These are phyloP conservation scores for Rhipidocladum racemiflorum DNA, from an alignment of 176 grass and related monocot genomes.

Conservation along the genomic window DNA sequence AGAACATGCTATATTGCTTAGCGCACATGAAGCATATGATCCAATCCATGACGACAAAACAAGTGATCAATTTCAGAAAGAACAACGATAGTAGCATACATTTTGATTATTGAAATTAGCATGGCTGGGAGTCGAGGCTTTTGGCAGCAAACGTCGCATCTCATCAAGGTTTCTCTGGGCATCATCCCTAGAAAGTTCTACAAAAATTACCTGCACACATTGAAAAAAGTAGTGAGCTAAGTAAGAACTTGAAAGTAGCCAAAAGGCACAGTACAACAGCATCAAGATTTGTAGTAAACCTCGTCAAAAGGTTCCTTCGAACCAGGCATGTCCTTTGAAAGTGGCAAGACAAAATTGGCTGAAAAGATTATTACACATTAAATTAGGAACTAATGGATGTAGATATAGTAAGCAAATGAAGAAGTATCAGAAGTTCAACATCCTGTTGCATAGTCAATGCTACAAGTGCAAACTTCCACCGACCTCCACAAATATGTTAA, in stretches of 20 bases:
- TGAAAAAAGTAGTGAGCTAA: conserved; percentile 16
- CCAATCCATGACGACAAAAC: background rate
- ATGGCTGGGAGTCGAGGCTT: conserved; percentile 5
- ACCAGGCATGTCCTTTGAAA: conserved; percentile 48
- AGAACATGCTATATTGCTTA: background rate
- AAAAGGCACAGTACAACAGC: background rate
- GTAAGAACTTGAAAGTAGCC: background rate
- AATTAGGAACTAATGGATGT: background rate
- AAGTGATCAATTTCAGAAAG: background rate
- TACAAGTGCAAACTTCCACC: background rate
- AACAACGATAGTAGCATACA: conserved; percentile 4
- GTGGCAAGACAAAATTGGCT: conserved; percentile 62
- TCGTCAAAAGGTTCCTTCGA: conserved; percentile 64
- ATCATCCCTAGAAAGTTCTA: conserved; percentile 59
- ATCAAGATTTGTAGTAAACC: conserved; percentile 29
- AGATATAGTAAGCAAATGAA: background rate
- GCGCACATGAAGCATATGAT: background rate
- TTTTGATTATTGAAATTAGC: conserved; percentile 27
- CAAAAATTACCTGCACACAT: conserved; percentile 47
- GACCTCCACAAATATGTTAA: background rate
- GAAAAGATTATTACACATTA: conserved; percentile 25
- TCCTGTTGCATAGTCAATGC: too few species aligned
- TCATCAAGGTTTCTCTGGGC: conserved; percentile 48
- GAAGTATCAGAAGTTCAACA: background rate
- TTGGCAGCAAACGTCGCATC: conserved; percentile 40